Conservation (phyloP, 306 rosid genomes). For the Cicer chorassanicum region DNA sequence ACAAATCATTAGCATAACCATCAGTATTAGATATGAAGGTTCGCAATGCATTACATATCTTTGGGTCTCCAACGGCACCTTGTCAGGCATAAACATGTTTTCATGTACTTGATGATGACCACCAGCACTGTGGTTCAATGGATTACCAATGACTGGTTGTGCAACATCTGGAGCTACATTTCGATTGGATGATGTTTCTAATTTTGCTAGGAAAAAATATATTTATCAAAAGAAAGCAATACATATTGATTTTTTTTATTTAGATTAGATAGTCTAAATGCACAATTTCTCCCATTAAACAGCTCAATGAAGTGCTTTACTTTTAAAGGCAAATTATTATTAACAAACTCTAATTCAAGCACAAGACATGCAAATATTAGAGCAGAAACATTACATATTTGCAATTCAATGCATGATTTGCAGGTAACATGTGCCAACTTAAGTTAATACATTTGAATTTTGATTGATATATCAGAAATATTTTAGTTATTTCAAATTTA, state of each 20-base stretch:
- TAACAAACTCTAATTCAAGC: too few species aligned
- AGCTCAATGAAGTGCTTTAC: constrained; percentile 2
- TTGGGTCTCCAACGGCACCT: constrained; percentile 50
- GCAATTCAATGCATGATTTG: constrained; percentile 7
- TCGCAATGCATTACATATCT: constrained; percentile 10
- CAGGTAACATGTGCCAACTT: constrained; percentile 1
- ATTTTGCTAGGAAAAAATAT: constrained; percentile 44
- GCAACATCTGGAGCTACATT: constrained; percentile 45
- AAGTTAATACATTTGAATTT: constrained; percentile 27
- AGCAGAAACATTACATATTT: too few species aligned
- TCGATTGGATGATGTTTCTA: constrained; percentile 53
- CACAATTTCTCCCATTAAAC: constrained; percentile 35
- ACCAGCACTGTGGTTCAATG: constrained; percentile 37
- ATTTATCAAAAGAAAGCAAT: constrained; percentile 46
- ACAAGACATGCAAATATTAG: too few species aligned
- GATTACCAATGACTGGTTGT: constrained; percentile 42
- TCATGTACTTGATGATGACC: constrained; percentile 45
- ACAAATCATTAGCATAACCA: constrained; percentile 36
- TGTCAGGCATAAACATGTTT: constrained; percentile 42
- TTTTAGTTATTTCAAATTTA: constrained; percentile 13
- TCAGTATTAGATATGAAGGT: constrained; percentile 12
- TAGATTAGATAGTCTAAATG: constrained; percentile 21
- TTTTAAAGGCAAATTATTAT: not conserved
- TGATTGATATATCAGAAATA: not conserved
- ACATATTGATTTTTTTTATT: constrained; percentile 15